phyloP scores from a whole-genome alignment of 345 rosid genomes.

The Noccaea bulbosa region DNA sequence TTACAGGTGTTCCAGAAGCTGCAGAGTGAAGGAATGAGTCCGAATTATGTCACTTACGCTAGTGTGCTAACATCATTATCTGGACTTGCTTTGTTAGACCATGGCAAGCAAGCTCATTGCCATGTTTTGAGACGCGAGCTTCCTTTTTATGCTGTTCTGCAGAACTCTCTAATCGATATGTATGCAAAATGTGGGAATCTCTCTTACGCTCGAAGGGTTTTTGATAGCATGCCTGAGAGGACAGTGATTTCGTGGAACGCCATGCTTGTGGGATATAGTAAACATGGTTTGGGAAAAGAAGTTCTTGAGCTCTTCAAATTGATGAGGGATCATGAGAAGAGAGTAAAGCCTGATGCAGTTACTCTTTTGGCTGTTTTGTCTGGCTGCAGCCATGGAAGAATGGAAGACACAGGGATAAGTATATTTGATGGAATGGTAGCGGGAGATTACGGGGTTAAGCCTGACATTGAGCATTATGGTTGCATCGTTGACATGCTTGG shows the following conservation, averaged over 20 bases:
- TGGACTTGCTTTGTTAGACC: conserved; percentile 81
- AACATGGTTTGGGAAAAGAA: conserved; percentile 77
- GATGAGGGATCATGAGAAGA: conserved; percentile 69
- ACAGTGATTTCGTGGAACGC: conserved; percentile 81
- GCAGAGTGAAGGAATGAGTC: conserved; percentile 70
- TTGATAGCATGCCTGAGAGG: conserved; percentile 73
- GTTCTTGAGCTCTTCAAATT: conserved; percentile 65
- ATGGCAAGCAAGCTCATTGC: conserved; percentile 83
- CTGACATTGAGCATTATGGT: conserved; percentile 80
- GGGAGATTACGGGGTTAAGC: conserved; percentile 52
- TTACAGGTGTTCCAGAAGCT: conserved; percentile 66
- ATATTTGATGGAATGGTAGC: conserved; percentile 61
- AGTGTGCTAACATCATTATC: conserved; percentile 76
- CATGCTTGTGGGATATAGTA: conserved; percentile 82
- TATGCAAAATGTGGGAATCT: conserved; percentile 91
- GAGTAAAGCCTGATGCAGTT: conserved; percentile 68
- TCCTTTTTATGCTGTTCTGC: conserved; percentile 66
- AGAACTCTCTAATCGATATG: conserved; percentile 89
- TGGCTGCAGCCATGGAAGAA: conserved; percentile 92
- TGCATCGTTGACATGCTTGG: conserved; percentile 88
- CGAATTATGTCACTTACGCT: conserved; percentile 87
- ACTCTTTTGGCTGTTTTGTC: conserved; percentile 83
- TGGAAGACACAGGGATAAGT: conserved; percentile 72
- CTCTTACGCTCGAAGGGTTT: conserved; percentile 60
- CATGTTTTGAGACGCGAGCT: conserved; percentile 69